These are phyloP conservation scores for Penicillium crustosum DNA, from an alignment of 2,329 filamentous ascomycete genomes.

Conservation along the genomic window DNA sequence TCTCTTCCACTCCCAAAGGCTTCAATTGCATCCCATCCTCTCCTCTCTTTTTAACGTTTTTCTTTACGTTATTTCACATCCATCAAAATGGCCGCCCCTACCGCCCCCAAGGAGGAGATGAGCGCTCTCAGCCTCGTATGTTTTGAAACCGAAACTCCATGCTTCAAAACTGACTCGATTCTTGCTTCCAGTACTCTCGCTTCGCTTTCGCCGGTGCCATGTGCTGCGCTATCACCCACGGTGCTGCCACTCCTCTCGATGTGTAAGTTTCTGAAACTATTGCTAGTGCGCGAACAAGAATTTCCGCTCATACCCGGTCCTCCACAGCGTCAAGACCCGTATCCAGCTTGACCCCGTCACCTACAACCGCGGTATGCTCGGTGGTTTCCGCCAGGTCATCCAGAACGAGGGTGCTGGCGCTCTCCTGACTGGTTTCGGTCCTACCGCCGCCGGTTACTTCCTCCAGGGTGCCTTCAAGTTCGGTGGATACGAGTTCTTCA, in stretches of 20 bases:
- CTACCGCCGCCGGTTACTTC: constrained; percentile 88
- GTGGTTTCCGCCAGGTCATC: constrained; percentile 83
- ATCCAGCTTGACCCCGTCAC: constrained; percentile 88
- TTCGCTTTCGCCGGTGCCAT: constrained; percentile 97
- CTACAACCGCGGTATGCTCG: constrained; percentile 85
- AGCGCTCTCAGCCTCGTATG: constrained; percentile 62
- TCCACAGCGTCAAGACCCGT: constrained; percentile 81
- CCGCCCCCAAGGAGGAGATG: constrained; percentile 55
- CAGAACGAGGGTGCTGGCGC: constrained; percentile 80
- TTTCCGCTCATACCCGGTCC: background rate
- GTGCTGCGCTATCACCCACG: constrained; percentile 98
- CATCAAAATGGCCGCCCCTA: constrained; percentile 42
- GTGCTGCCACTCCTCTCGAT: constrained; percentile 95
- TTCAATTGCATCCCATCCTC: constrained; percentile 18
- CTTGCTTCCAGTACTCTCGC: constrained; percentile 56
- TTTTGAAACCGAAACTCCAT: constrained; percentile 50
- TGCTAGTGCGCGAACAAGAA: background rate
- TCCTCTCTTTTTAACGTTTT: constrained; percentile 18
- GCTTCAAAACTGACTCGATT: background rate
- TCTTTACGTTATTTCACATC: constrained; percentile 18
- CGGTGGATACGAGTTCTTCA: constrained; percentile 95
- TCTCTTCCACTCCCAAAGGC: constrained; percentile 14
- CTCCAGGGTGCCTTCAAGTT: constrained; percentile 92
- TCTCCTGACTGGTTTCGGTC: constrained; percentile 80
- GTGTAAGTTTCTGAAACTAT: constrained; percentile 69